Evolutionary conservation across 495 filamentous ascomycete species (phyloP), one percentile per base, ranked within the genome.

Genomic region (Sphaerosporella brunnea): DNA sequence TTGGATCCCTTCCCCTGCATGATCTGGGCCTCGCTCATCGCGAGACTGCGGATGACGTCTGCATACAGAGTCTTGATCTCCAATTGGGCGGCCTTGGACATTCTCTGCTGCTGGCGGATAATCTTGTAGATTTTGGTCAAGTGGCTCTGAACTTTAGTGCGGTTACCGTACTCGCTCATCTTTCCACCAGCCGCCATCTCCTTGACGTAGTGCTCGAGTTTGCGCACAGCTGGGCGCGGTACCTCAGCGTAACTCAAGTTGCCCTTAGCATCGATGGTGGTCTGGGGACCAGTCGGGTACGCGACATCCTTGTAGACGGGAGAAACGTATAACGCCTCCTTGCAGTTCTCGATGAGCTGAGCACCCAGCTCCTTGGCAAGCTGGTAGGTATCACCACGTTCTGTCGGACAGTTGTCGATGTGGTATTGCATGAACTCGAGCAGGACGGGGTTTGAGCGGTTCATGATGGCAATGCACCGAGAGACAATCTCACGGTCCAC

Each of bases 371-470:
- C 76, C 70, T 99, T 93, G 45, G 92, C 90, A 15, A 99, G 76
- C 64, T 88, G 69, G 68, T 99, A 99, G 11, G 92, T 99, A 64
- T 99, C 90, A 42, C 90, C 90, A 13, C 86, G 79, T 53, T 96
- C 86, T 1, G 90, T 86, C 4, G 90, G 90, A 68, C 90, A 96
- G 68, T 95, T 86, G 59, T 99, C 92, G 63, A 99, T 96, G 69
- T 99, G 90, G 54, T 99, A 95, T 56, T 96, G 92, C 90, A 99
- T 99, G 66, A 95, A 96, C 53, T 99, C 88, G 37, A 99, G 73
- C 8, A 99, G 77, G 16, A 80, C 75, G 1, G 90, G 92, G 58
- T 94, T 99, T 20, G 90, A 93, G 23, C 88, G 81, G 68, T 95
- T 99, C 90, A 99, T 99, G 67, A 99, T 86, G 48, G 81, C 81